phyloP scores from a whole-genome alignment of 2,329 filamentous ascomycete species.

The Colletotrichum gloeosporioides region DNA sequence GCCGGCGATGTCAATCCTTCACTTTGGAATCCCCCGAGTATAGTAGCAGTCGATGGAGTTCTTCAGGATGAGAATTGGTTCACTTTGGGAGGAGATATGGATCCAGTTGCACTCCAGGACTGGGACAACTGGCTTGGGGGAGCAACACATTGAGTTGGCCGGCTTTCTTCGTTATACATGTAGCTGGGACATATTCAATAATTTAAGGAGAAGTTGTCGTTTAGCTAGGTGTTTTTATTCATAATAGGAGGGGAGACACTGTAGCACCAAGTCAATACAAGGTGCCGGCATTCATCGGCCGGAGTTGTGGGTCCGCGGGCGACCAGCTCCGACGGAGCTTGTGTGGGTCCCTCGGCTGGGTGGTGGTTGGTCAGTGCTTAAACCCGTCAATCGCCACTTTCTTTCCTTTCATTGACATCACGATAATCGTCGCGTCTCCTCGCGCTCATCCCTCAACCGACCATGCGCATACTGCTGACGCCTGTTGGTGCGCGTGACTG shows the following conservation, averaged over 20 bases:
- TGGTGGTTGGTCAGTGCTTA: constrained; percentile 12
- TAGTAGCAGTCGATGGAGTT: neutral
- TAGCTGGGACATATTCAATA: too few species aligned
- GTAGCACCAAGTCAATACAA: neutral
- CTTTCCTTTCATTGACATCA: constrained; percentile 17
- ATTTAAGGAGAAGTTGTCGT: too few species aligned
- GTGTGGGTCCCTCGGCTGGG: neutral
- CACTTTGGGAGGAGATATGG: neutral
- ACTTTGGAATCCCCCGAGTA: neutral
- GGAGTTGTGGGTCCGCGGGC: neutral
- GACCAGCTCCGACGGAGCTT: neutral
- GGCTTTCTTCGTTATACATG: too few species aligned
- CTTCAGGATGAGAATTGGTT: neutral
- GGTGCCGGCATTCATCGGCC: neutral
- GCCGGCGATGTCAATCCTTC: neutral
- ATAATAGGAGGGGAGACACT: too few species aligned
- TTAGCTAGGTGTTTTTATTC: too few species aligned
- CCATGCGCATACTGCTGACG: neutral
- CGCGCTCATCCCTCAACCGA: neutral
- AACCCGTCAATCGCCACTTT: constrained; percentile 17
- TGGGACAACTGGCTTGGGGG: neutral
- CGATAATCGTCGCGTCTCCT: neutral
- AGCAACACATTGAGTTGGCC: neutral
- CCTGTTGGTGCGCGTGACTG: neutral
- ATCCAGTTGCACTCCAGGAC: neutral